phyloP scores from a whole-genome alignment of 2,329 filamentous ascomycete species.

The Colletotrichum sp. region DNA sequence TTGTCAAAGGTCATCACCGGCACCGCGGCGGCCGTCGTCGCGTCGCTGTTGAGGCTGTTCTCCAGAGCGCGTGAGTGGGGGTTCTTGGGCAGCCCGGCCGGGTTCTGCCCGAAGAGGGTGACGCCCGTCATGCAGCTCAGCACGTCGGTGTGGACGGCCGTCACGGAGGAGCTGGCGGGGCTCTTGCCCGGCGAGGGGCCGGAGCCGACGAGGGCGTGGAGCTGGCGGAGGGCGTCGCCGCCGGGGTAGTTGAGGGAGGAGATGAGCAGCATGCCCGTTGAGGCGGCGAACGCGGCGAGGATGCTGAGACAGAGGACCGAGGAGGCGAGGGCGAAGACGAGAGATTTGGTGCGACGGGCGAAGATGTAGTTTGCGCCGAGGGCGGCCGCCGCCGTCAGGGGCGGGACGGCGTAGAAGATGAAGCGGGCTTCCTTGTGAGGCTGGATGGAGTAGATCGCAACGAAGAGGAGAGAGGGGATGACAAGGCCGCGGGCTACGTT shows the following conservation, averaged over 20 bases:
- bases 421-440: constrained; percentile 98
- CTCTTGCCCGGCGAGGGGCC: constrained; percentile 24
- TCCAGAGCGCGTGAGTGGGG: constrained; percentile 24
- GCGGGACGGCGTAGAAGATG: constrained; percentile 85
- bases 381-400: constrained; percentile 78
- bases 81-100: constrained; percentile 39
- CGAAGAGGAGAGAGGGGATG: constrained; percentile 73
- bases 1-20: constrained; percentile 60
- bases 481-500: constrained; percentile 55
- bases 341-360: constrained; percentile 66
- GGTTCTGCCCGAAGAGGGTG: constrained; percentile 66
- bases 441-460: constrained; percentile 82
- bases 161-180: constrained; percentile 29
- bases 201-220: constrained; percentile 45
- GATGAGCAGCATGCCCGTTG: constrained; percentile 72
- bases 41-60: constrained; percentile 19
- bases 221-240: constrained; percentile 72
- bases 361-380: constrained; percentile 76
- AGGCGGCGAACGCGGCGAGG: constrained; percentile 62
- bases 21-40: constrained; percentile 22
- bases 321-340: constrained; percentile 58
- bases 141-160: constrained; percentile 67
- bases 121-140: constrained; percentile 73
- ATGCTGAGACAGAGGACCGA: constrained; percentile 64
- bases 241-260: constrained; percentile 95